phyloP scores from a whole-genome alignment of 306 rosid species.

The Corylus heterophylla region DNA sequence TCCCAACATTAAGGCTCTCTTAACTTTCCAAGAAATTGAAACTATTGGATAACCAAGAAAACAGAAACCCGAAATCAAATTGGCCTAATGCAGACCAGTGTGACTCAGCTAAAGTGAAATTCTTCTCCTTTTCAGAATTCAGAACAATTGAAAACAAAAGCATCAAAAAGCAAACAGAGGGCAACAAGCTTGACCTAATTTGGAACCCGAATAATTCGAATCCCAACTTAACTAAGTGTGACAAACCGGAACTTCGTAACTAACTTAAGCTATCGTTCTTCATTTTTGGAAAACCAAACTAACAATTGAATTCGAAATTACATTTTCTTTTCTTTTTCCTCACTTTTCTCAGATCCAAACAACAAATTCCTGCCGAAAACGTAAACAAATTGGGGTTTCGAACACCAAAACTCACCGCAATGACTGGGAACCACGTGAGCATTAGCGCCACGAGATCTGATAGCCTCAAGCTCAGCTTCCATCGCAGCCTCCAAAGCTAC shows the following conservation, averaged over 20 bases:
- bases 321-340: not conserved
- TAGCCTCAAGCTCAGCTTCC: constrained; percentile 69
- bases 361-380: not conserved
- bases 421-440: constrained; percentile 83
- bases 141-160: not conserved
- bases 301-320: constrained; percentile 8
- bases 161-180: not conserved
- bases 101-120: not conserved
- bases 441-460: constrained; percentile 74
- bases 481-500: constrained; percentile 66
- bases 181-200: not conserved
- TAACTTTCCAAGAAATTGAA: not conserved
- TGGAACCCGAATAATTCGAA: constrained; percentile 4
- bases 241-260: constrained; percentile 6
- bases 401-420: constrained; percentile 62
- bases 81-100: not conserved
- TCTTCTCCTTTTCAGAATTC: constrained; percentile 1
- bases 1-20: not conserved
- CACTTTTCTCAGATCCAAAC: constrained; percentile 22
- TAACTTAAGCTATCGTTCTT: constrained; percentile 18
- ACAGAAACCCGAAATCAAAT: not conserved
- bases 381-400: constrained; percentile 34
- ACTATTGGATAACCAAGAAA: not conserved
- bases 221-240: constrained; percentile 10
- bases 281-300: not conserved